Conservation (phyloP, 1,139 yeast species). For the Wickerhamomyces sp. region DNA sequence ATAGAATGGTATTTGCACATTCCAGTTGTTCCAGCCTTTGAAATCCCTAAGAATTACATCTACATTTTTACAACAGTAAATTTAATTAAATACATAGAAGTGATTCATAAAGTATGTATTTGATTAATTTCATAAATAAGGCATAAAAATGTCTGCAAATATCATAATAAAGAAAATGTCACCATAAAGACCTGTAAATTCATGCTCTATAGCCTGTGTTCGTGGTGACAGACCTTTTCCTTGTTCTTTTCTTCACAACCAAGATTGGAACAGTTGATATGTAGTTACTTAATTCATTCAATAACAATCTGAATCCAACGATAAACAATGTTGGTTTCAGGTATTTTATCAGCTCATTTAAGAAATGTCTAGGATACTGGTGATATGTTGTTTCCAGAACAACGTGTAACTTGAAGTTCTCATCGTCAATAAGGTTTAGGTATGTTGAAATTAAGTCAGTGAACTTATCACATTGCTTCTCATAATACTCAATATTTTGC, state of each 20-base stretch:
- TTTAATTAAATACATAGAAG: too few species aligned
- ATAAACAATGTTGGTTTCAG: constrained; percentile 79
- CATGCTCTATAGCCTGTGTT: background rate
- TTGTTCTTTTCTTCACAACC: constrained; percentile 82
- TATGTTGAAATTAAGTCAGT: constrained; percentile 10
- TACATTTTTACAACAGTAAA: too few species aligned
- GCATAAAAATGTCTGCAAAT: background rate
- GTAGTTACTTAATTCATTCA: constrained; percentile 52
- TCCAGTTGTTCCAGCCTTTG: too few species aligned
- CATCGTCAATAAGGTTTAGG: constrained; percentile 13
- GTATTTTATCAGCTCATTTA: constrained; percentile 78
- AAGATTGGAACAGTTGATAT: constrained; percentile 82
- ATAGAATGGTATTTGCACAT: too few species aligned
- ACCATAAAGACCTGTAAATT: background rate
- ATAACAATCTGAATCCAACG: constrained; percentile 52
- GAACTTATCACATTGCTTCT: constrained; percentile 27
- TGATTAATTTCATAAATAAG: too few species aligned
- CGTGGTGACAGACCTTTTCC: constrained; percentile 36
- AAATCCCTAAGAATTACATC: too few species aligned
- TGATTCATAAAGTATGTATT: too few species aligned
- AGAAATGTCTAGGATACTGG: constrained; percentile 81
- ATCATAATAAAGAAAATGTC: background rate
- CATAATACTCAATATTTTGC: constrained; percentile 27
- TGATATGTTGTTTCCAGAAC: constrained; percentile 37
- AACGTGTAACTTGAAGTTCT: constrained; percentile 21